Percentiles rank a stretch among this genome's conserved stretches.
Conservation (phyloP, 345 rosid species). For the Dipteronia sinensis region DNA sequence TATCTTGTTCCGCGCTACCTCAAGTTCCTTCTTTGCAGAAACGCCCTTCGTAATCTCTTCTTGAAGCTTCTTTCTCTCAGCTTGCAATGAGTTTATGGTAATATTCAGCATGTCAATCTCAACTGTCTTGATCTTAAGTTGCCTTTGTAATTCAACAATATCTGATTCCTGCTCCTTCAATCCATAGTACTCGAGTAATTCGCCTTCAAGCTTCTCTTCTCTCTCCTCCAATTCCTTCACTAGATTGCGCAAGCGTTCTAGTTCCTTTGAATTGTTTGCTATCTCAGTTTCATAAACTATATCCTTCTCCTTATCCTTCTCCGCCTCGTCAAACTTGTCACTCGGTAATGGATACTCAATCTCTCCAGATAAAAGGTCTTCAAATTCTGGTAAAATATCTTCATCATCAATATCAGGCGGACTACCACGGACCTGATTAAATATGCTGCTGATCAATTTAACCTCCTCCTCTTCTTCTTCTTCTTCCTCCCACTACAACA, state of each 20-base stretch:
- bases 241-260: constrained; percentile 66
- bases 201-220: constrained; percentile 94
- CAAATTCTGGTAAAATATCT: constrained; percentile 75
- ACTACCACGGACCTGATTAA: constrained; percentile 48
- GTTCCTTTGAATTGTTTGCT: constrained; percentile 73
- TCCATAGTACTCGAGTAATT: constrained; percentile 90
- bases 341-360: constrained; percentile 67
- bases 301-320: constrained; percentile 66
- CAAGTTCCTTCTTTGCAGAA: constrained; percentile 69
- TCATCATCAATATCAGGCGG: constrained; percentile 53
- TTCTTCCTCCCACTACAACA: constrained; percentile 60
- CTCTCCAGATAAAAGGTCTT: constrained; percentile 78
- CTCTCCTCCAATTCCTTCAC: constrained; percentile 87
- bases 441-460: constrained; percentile 84
- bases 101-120: constrained; percentile 93
- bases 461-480: constrained; percentile 91
- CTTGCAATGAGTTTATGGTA: constrained; percentile 78
- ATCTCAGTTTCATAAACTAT: constrained; percentile 62
- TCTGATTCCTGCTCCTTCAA: constrained; percentile 90
- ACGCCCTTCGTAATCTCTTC: constrained; percentile 62
- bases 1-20: constrained; percentile 74
- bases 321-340: constrained; percentile 52
- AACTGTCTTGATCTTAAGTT: constrained; percentile 89
- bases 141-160: constrained; percentile 71
- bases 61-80: constrained; percentile 89